Evolutionary conservation across 2,329 filamentous ascomycete species (phyloP).

Genomic region (Fusarium xylarioides): DNA sequence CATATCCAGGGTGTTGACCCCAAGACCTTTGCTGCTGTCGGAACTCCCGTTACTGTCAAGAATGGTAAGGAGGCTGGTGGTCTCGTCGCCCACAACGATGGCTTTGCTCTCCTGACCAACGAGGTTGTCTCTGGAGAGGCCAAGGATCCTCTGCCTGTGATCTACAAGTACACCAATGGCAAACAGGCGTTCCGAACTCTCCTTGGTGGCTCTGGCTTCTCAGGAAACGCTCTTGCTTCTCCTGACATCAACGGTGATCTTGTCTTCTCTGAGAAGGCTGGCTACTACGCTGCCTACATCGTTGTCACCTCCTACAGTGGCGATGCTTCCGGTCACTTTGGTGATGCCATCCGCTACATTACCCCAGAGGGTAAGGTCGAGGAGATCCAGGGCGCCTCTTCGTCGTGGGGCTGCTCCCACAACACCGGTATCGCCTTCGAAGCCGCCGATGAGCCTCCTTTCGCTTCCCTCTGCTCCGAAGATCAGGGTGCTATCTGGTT

Average conservation of each 20-base stretch:
- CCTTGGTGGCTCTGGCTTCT: slow-evolving; percentile 65
- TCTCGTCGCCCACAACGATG: slow-evolving; percentile 70
- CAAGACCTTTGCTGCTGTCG: slow-evolving; percentile 62
- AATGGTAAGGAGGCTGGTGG: slow-evolving; percentile 68
- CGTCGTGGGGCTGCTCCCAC: slow-evolving; percentile 69
- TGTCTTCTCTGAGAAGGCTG: slow-evolving; percentile 64
- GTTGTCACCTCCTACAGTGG: slow-evolving; percentile 68
- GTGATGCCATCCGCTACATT: slow-evolving; percentile 59
- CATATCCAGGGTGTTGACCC: slow-evolving; percentile 67
- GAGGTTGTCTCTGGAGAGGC: slow-evolving; percentile 61
- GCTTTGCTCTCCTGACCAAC: slow-evolving; percentile 70
- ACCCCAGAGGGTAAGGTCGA: slow-evolving; percentile 61
- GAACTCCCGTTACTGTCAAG: slow-evolving; percentile 60
- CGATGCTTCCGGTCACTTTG: slow-evolving; percentile 63
- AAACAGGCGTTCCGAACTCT: slow-evolving; percentile 66
- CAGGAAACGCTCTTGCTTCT: slow-evolving; percentile 58
- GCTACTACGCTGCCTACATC: slow-evolving; percentile 69
- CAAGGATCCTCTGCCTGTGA: slow-evolving; percentile 62
- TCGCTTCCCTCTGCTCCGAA: slow-evolving; percentile 67
- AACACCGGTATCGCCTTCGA: slow-evolving; percentile 73
- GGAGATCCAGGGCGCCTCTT: slow-evolving; percentile 61
- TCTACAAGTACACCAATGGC: slow-evolving; percentile 67
- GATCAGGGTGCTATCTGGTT: slow-evolving; percentile 72
- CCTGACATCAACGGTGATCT: slow-evolving; percentile 71
- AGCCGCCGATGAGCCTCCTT: slow-evolving; percentile 65